Conservation (phyloP, 1,284 basidiomycete genomes). For the Termitomyces sp. region DNA sequence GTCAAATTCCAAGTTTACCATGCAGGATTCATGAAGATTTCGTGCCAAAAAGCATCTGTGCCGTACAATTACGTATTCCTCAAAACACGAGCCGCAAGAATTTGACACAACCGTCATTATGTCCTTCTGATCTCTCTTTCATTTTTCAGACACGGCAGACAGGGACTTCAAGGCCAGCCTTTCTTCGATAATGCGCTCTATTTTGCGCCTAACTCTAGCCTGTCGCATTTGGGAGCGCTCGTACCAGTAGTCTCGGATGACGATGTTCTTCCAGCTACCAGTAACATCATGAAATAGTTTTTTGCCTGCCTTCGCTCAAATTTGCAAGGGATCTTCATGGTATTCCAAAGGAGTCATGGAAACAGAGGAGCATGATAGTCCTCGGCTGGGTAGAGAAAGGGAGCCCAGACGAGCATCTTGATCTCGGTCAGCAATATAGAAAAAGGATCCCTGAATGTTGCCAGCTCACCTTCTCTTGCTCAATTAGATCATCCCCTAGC, state of each 20-base stretch:
- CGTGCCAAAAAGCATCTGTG: too few relatives aligned
- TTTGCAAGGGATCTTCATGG: constrained; percentile 26
- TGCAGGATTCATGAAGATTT: too few relatives aligned
- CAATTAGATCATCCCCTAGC: constrained; percentile 36
- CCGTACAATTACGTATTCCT: too few relatives aligned
- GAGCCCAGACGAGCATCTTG: constrained; percentile 28
- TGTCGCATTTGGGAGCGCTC: background rate
- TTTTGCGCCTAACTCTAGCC: background rate
- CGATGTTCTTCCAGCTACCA: background rate
- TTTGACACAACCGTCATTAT: background rate
- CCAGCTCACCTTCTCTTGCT: background rate
- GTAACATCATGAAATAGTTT: background rate
- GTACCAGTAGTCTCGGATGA: background rate
- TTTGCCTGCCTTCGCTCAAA: background rate
- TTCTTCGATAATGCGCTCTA: background rate
- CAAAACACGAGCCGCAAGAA: too few relatives aligned
- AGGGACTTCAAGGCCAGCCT: background rate
- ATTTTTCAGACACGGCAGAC: background rate
- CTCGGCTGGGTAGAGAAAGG: constrained; percentile 27
- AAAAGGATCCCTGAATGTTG: background rate
- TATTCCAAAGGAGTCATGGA: constrained; percentile 26
- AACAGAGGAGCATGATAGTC: constrained; percentile 25
- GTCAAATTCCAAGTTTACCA: too few relatives aligned
- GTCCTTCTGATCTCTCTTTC: background rate
- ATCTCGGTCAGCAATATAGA: constrained; percentile 22